phyloP scores from a whole-genome alignment of 768 basidiomycete species.

The Boletellus emodensis region DNA sequence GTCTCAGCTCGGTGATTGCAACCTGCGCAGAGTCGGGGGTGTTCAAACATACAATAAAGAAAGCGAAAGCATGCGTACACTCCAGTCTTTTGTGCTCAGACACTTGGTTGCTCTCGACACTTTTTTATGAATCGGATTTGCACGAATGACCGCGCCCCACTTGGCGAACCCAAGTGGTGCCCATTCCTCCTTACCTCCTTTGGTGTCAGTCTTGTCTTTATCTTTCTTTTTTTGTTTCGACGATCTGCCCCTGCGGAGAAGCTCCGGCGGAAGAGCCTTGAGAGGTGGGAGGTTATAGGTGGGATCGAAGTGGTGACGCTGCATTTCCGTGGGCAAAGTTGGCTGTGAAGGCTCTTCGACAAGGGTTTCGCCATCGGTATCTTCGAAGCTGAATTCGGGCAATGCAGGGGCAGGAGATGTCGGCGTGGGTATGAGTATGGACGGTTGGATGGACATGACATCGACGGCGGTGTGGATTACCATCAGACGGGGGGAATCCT shows the following conservation, averaged over 20 bases:
- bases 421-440: constrained; percentile 35
- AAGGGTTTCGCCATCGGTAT: constrained; percentile 23
- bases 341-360: constrained; percentile 16
- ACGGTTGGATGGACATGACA: constrained; percentile 22
- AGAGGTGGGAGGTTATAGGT: constrained; percentile 54
- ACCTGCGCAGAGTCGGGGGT: constrained; percentile 41
- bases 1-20: constrained; percentile 72
- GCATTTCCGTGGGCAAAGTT: constrained; percentile 13
- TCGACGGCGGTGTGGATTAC: constrained; percentile 28
- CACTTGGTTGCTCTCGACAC: constrained; percentile 73
- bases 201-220: constrained; percentile 45
- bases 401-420: constrained; percentile 30
- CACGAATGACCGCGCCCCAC: constrained; percentile 72
- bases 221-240: constrained; percentile 52
- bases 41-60: background rate
- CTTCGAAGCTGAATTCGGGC: constrained; percentile 34
- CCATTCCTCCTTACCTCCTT: constrained; percentile 61
- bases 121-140: constrained; percentile 73
- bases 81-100: constrained; percentile 77
- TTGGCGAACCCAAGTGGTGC: constrained; percentile 58
- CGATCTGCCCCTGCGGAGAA: constrained; percentile 45
- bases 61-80: constrained; percentile 45
- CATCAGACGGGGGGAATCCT: constrained; percentile 12
- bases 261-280: constrained; percentile 52
- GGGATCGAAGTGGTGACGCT: constrained; percentile 40